A percentile compares a stretch with the other conserved stretches of the same genome.
phyloP scores from a whole-genome alignment of 139 green algal species.

The Diplosphaera chodatii region DNA sequence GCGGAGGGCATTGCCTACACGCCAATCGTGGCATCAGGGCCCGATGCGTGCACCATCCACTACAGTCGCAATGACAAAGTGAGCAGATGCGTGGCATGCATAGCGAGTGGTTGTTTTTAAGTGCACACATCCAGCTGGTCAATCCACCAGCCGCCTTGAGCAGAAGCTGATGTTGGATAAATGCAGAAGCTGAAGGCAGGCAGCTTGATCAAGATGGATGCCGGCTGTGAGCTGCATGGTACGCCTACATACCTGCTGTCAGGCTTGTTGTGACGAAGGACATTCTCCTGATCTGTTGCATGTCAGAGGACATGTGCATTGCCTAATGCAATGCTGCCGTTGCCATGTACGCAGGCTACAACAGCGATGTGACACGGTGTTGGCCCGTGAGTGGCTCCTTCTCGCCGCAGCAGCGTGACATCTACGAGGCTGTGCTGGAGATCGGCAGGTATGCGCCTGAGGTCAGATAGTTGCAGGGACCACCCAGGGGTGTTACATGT shows the following conservation, averaged over 20 bases:
- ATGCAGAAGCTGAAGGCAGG: slow-evolving; percentile 40
- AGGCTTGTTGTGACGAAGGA: too few species aligned
- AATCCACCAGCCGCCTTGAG: too few species aligned
- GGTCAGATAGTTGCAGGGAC: too few species aligned
- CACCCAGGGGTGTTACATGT: too few species aligned
- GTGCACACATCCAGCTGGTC: too few species aligned
- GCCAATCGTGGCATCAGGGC: slow-evolving; percentile 57
- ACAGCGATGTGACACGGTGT: slow-evolving; percentile 79
- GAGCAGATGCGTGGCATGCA: too few species aligned
- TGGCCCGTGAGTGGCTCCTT: slow-evolving; percentile 68
- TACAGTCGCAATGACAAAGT: slow-evolving; percentile 83
- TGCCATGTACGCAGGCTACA: slow-evolving; percentile 79
- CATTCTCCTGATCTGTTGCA: too few species aligned
- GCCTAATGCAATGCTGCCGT: too few species aligned
- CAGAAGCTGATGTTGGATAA: too few species aligned
- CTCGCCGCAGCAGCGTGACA: slow-evolving; percentile 46
- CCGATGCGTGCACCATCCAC: slow-evolving; percentile 77
- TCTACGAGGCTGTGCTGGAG: slow-evolving; percentile 70
- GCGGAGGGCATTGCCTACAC: slow-evolving; percentile 71
- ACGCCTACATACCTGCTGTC: too few species aligned
- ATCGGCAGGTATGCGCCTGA: slow-evolving; percentile 45
- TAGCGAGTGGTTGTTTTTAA: too few species aligned
- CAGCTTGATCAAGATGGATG: slow-evolving; percentile 85
- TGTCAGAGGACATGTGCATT: too few species aligned
- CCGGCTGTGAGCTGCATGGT: slow-evolving; percentile 74